phyloP scores from a whole-genome alignment of 352 stramenopile genomes.

The Globisporangium iwayamae region DNA sequence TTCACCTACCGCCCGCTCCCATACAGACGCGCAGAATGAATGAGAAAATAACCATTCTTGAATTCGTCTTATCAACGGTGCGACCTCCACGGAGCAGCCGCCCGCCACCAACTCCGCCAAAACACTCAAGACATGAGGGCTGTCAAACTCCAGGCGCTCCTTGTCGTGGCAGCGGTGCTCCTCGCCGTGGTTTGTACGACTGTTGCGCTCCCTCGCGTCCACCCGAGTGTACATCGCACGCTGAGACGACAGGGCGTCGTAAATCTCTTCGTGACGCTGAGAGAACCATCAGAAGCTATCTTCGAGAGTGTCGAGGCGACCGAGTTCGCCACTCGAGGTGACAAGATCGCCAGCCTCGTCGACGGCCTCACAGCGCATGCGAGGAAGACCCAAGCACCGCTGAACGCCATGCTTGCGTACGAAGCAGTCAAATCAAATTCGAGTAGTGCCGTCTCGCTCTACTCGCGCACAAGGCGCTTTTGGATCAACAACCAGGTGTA shows the following conservation, averaged over 20 bases:
- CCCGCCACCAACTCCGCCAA: not conserved
- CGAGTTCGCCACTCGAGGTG: not conserved
- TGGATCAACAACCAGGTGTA: constrained; percentile 33
- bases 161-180: not conserved
- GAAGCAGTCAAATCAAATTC: not conserved
- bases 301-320: not conserved
- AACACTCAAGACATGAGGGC: not conserved
- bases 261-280: constrained; percentile 1
- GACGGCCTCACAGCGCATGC: not conserved
- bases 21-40: no score
- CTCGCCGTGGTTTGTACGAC: not conserved
- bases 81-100: not conserved
- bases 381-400: not conserved
- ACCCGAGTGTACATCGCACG: constrained; percentile 24
- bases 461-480: constrained; percentile 5
- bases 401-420: not conserved
- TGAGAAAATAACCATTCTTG: no score
- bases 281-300: not conserved
- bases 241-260: constrained; percentile 21
- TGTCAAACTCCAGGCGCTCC: not conserved
- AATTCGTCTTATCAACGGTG: no score
- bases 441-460: not conserved
- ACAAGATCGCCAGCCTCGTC: not conserved
- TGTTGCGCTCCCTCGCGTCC: constrained; percentile 9
- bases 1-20: no score